A percentile compares a stretch with the other conserved stretches of the same genome.
These are phyloP conservation scores for Paramecium sonneborni DNA, from an alignment of 73 alveolate species.

Conservation along the genomic window DNA sequence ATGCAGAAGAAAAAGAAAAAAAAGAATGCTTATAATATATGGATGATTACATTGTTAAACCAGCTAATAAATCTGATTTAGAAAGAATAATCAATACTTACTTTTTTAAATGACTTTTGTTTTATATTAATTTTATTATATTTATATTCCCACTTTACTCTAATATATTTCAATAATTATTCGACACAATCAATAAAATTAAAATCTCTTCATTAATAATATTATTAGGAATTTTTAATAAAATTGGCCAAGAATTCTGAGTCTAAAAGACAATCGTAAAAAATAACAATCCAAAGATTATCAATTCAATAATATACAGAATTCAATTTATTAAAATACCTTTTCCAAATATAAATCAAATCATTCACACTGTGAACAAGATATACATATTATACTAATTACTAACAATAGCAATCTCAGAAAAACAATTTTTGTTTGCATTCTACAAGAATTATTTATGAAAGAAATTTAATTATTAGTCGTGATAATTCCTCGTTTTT, in stretches of 20 bases:
- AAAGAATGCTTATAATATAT: background rate
- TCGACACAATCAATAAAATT: constrained; percentile 97
- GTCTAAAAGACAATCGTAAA: constrained; percentile 97
- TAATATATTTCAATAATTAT: constrained; percentile 58
- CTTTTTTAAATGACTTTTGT: constrained; percentile 1
- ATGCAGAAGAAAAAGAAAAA: background rate
- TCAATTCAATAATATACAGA: constrained; percentile 92
- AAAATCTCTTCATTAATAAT: constrained; percentile 73
- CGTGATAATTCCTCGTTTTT: constrained; percentile 54
- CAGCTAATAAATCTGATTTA: constrained; percentile 10
- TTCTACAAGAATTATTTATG: background rate
- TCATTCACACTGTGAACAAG: constrained; percentile 64
- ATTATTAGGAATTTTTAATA: constrained; percentile 76
- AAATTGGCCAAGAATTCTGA: constrained; percentile 85
- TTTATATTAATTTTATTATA: background rate
- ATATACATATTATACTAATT: constrained; percentile 73
- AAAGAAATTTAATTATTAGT: constrained; percentile 53
- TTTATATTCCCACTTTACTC: background rate
- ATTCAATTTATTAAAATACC: constrained; percentile 91
- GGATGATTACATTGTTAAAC: constrained; percentile 58
- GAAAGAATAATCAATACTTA: constrained; percentile 1
- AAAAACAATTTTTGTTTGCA: constrained; percentile 64
- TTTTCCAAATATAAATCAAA: constrained; percentile 85
- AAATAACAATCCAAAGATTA: constrained; percentile 89
- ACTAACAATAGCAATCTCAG: constrained; percentile 80